phyloP scores from a whole-genome alignment of 192 early-diverging fungal species.

The Obelidium mucronatum region DNA sequence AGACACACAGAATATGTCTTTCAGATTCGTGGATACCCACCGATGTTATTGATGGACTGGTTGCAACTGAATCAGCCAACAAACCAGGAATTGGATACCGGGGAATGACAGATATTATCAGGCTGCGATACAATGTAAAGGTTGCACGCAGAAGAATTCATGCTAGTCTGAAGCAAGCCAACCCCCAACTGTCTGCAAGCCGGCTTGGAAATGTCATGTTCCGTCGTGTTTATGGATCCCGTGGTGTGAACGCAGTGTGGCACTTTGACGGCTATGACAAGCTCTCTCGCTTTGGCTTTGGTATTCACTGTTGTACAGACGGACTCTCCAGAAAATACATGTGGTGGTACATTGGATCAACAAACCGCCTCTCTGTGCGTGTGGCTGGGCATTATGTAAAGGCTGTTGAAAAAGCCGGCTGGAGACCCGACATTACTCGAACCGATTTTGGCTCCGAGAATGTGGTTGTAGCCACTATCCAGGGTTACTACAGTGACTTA shows the following conservation, averaged over 20 bases:
- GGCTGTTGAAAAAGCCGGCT: not conserved
- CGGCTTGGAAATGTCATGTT: not conserved
- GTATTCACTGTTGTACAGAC: not conserved
- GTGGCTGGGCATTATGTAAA: not conserved
- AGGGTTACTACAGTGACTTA: not conserved
- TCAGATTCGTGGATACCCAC: not conserved
- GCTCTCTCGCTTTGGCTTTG: not conserved
- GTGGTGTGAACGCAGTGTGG: not conserved
- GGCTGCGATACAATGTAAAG: not conserved
- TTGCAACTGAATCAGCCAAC: not conserved
- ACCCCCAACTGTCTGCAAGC: not conserved
- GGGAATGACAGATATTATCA: not conserved
- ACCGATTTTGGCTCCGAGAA: not conserved
- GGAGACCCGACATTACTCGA: not conserved
- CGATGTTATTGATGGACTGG: not conserved
- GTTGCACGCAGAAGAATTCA: not conserved
- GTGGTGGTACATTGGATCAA: not conserved
- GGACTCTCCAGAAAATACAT: not conserved
- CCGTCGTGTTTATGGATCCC: not conserved
- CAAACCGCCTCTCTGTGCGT: not conserved
- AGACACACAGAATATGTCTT: not conserved
- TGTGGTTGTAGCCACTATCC: not conserved
- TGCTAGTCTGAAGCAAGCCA: not conserved
- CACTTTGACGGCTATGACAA: not conserved
- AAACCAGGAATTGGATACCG: not conserved